Evolutionary conservation across 345 rosid species (phyloP).

Genomic region (Lumnitzera littorea): DNA sequence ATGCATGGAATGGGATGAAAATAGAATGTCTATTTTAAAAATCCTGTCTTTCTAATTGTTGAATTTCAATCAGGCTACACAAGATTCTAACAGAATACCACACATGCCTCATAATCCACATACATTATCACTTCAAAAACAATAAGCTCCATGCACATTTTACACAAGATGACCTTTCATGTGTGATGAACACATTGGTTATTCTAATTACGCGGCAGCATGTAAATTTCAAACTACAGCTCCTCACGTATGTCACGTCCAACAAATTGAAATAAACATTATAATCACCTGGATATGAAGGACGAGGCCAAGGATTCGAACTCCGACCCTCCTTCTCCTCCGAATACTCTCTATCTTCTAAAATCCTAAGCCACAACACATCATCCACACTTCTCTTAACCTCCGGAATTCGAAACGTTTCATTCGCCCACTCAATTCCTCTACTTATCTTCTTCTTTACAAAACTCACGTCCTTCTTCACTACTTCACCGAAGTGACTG

Average conservation of each 20-base stretch:
- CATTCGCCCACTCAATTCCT: constrained; percentile 73
- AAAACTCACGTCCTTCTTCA: constrained; percentile 56
- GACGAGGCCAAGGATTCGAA: constrained; percentile 49
- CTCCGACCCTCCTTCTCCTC: constrained; percentile 14
- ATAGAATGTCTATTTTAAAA: no score
- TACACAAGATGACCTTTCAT: no score
- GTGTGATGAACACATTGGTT: no score
- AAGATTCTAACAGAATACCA: no score
- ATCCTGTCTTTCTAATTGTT: no score
- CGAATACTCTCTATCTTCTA: constrained; percentile 53
- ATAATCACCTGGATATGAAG: constrained; percentile 58
- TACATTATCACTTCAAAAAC: no score
- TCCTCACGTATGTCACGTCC: not conserved
- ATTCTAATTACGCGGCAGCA: no score
- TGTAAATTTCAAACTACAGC: not conserved
- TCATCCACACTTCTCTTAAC: constrained; percentile 52
- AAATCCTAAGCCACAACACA: constrained; percentile 64
- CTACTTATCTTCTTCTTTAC: constrained; percentile 40
- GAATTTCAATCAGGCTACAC: no score
- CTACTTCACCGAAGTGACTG: constrained; percentile 49
- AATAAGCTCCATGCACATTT: no score
- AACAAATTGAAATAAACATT: not conserved
- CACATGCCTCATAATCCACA: no score
- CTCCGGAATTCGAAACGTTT: constrained; percentile 51
- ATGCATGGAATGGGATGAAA: no score